Evolutionary conservation across 2,329 filamentous ascomycete genomes (phyloP).

Genomic region (Chaetomium sp.): DNA sequence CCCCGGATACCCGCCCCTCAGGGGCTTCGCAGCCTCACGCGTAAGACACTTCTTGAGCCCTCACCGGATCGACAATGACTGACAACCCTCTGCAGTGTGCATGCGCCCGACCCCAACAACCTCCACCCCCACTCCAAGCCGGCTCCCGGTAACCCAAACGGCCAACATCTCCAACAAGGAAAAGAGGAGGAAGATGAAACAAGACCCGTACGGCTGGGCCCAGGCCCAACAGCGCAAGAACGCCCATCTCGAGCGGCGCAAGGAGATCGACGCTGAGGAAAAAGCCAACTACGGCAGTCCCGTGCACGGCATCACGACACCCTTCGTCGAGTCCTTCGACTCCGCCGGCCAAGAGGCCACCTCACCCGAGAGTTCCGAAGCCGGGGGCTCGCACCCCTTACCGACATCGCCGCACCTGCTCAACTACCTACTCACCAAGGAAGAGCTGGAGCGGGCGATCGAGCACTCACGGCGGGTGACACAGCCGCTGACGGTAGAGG

Average conservation of each 20-base stretch:
- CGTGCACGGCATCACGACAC: constrained; percentile 68
- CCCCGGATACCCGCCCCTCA: constrained; percentile 57
- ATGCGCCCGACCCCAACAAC: constrained; percentile 44
- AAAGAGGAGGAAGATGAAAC: constrained; percentile 58
- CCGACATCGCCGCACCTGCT: constrained; percentile 50
- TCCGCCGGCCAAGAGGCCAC: constrained; percentile 47
- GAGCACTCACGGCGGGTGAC: constrained; percentile 62
- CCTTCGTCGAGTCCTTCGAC: constrained; percentile 79
- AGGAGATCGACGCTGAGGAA: constrained; percentile 60
- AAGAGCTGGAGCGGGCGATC: constrained; percentile 61
- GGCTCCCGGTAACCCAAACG: constrained; percentile 56
- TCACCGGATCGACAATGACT: background rate
- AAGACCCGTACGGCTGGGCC: constrained; percentile 75
- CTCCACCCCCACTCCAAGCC: constrained; percentile 34
- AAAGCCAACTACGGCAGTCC: constrained; percentile 65
- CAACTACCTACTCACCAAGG: constrained; percentile 68
- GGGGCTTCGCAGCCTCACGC: constrained; percentile 52
- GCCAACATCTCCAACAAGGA: constrained; percentile 58
- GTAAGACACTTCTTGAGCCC: constrained; percentile 38
- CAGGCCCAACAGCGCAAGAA: constrained; percentile 79
- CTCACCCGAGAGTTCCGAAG: constrained; percentile 36
- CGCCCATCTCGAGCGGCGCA: constrained; percentile 70
- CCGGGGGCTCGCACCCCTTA: constrained; percentile 35
- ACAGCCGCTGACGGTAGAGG: constrained; percentile 41
- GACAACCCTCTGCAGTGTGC: constrained; percentile 43